Conservation (phyloP, 768 basidiomycete species). For the Trametopsis cervina region DNA sequence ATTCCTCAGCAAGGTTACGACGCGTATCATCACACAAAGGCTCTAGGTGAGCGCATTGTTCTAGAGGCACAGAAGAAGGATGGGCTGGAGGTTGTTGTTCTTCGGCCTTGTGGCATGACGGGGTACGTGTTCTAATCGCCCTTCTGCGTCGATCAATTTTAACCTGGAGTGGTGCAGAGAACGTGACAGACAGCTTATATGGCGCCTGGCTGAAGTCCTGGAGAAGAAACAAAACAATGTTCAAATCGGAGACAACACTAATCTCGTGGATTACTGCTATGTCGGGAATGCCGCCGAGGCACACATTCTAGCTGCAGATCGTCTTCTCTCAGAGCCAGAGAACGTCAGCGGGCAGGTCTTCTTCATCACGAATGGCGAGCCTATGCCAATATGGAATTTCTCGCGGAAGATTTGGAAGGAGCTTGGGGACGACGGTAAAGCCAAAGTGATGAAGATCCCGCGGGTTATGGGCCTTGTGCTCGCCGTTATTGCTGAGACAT, state of each 20-base stretch:
- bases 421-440: conserved; percentile 16
- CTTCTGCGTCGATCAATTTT: not conserved
- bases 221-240: conserved; percentile 36
- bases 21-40: conserved; percentile 45
- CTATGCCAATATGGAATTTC: conserved; percentile 46
- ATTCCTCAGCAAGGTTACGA: conserved; percentile 33
- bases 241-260: conserved; percentile 42
- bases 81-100: conserved; percentile 36
- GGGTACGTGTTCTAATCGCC: conserved; percentile 28
- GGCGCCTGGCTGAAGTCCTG: conserved; percentile 33
- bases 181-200: conserved; percentile 38
- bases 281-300: conserved; percentile 47
- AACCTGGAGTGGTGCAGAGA: conserved; percentile 26
- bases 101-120: conserved; percentile 48
- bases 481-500: conserved; percentile 30
- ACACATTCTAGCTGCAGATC: conserved; percentile 42
- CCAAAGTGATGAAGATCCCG: conserved; percentile 25
- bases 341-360: conserved; percentile 42
- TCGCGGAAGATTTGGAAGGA: conserved; percentile 34
- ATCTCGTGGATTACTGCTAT: conserved; percentile 45
- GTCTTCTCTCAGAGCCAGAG: conserved; percentile 23
- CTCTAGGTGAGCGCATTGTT: conserved; percentile 38
- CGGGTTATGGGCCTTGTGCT: conserved; percentile 28
- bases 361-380: conserved; percentile 48
- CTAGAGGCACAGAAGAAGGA: conserved; percentile 31